Conservation (phyloP, 2,329 filamentous ascomycete species). For the Cladobotryum protrusum region DNA sequence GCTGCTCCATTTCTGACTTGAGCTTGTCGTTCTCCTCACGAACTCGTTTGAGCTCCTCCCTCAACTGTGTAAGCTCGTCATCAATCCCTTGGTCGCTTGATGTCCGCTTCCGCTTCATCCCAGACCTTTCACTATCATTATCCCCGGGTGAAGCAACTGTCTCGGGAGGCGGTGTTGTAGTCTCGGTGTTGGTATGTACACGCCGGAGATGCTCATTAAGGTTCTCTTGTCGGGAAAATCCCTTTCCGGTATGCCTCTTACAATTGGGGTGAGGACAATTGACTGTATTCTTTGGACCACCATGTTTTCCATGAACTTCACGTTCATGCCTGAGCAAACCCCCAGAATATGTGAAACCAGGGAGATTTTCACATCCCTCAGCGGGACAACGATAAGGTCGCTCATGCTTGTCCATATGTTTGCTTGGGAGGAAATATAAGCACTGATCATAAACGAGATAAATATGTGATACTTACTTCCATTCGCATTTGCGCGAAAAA, state of each 20-base stretch:
- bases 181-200: slow-evolving; percentile 61
- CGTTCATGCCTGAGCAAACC: slow-evolving; percentile 84
- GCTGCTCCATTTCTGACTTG: slow-evolving; percentile 42
- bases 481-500: slow-evolving; percentile 84
- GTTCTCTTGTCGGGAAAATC: slow-evolving; percentile 91
- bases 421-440: slow-evolving; percentile 48
- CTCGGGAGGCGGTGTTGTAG: slow-evolving; percentile 26
- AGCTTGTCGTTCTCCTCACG: slow-evolving; percentile 59
- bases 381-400: slow-evolving; percentile 82
- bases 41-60: slow-evolving; percentile 60
- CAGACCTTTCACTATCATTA: slow-evolving; percentile 40
- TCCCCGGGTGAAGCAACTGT: slow-evolving; percentile 37
- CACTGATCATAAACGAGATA: not conserved
- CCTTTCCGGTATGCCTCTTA: slow-evolving; percentile 81
- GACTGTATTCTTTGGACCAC: slow-evolving; percentile 78
- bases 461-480: slow-evolving; percentile 62
- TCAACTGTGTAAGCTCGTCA: slow-evolving; percentile 49
- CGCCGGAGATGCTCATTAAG: slow-evolving; percentile 87
- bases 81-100: slow-evolving; percentile 23
- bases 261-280: slow-evolving; percentile 83
- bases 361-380: slow-evolving; percentile 81
- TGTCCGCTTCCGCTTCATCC: slow-evolving; percentile 43
- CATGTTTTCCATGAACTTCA: slow-evolving; percentile 87
- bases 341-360: slow-evolving; percentile 91
- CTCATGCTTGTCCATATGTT: slow-evolving; percentile 98